Evolutionary conservation across 1,284 basidiomycete species (phyloP), one percentile per base, ranked within the genome.

Genomic region (Malassezia dermatis): DNA sequence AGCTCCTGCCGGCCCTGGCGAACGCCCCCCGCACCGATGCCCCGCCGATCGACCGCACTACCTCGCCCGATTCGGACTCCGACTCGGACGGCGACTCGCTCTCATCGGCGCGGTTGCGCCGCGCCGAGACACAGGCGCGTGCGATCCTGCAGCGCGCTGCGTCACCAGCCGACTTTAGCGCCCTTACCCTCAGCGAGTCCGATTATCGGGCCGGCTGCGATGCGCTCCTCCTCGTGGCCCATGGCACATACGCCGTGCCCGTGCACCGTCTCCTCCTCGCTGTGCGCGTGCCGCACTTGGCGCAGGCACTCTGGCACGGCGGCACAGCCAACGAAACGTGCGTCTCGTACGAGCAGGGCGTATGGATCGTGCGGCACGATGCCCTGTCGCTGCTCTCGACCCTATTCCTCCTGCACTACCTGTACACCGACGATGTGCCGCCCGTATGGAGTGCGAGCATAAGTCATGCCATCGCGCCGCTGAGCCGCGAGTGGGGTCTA

Each of bases 401-500:
- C 4, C 79, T 95, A 8, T 80, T 95, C 23, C 77, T 96, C 6
- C 73, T 94, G 15, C 81, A 85, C 44, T 96, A 93, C 70, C 72
- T 96, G 11, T 96, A 96, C 76, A 82, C 86, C 2, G 91, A 96
- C 72, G 81, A 84, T 26, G 74, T 91, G 0, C 79, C 87, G 7
- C 82, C 88, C 0, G 71, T 93, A 6, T 94, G 89, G 88, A 90
- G 95, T 67, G 79, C 80, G 11, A 83, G 89, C 11, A 79, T 95
- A 10, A 78, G 78, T 1, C 67, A 77, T 1, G 75, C 77, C 1
- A 76, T 86, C 2, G 78, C 78, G 41, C 69, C 69, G 4, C 72
- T 77, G 6, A 75, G 80, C 15, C 64, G 64, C 1, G 19, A 17
- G 76, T 79, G 43, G 78, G 89, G 84, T 74, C 60, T 75, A 8